Percentiles rank a stretch among this genome's conserved stretches.
These are phyloP conservation scores for Mytilinidion resinicola DNA, from an alignment of 495 filamentous ascomycete genomes.

Conservation along the genomic window DNA sequence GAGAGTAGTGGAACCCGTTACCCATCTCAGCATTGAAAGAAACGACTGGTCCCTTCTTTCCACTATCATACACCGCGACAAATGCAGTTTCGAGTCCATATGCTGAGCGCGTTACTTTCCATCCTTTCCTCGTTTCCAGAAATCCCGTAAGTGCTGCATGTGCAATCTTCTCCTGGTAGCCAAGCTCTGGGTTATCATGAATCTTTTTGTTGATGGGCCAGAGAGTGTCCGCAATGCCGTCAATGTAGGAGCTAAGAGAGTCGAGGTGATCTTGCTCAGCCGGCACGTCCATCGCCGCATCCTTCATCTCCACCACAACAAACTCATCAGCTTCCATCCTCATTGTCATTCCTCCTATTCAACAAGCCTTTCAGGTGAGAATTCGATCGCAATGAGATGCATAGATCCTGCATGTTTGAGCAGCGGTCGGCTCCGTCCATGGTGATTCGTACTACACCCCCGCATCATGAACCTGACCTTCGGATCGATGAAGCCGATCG, in stretches of 20 bases:
- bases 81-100: slow-evolving; percentile 33
- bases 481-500: no score
- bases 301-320: no score
- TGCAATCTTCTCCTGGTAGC: slow-evolving; percentile 31
- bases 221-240: slow-evolving; percentile 2
- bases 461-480: no score
- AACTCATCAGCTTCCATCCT: no score
- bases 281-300: no score
- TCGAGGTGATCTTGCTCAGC: no score
- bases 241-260: neutral
- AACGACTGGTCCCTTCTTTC: slow-evolving; percentile 24
- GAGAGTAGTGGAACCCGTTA: neutral
- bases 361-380: no score
- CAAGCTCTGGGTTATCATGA: slow-evolving; percentile 31
- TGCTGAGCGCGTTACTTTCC: slow-evolving; percentile 30
- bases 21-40: slow-evolving; percentile 34
- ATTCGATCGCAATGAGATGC: no score
- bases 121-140: slow-evolving; percentile 18
- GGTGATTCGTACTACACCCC: no score
- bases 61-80: slow-evolving; percentile 28
- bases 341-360: no score
- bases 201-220: slow-evolving; percentile 25
- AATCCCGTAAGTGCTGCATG: slow-evolving; percentile 29
- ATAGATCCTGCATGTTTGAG: no score
- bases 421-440: no score